Base-by-base conservation (phyloP, 2,329 filamentous ascomycete species). In the Monilinia polystroma region DNA sequence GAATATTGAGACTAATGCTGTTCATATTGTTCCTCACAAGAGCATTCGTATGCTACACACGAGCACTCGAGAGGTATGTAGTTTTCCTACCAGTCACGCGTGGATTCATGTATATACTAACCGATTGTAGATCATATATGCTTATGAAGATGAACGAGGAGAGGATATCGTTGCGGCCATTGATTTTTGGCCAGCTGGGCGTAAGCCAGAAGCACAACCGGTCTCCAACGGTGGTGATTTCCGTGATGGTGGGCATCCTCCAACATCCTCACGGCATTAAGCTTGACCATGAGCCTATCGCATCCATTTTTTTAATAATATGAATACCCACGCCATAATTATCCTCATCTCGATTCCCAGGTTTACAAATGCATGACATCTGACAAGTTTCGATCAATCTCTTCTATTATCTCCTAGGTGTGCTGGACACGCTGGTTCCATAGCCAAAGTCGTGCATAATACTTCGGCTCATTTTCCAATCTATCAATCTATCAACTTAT, bases 11-110 rank as follows among this genome's bases (percentile, higher is more conserved):
- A 97, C 90, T 63, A 92, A 93, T 71, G 91, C 92, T 68, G 93
- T 98, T 70, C 93, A 97, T 77, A 97, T 99, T 74, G 90, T 98
- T 77, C 96, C 93, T 67, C 93, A 93, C 75, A 96, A 92, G 84
- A 97, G 96, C 76, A 96, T 97, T 75, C 88, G 95, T 75, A 97
- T 98, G 93, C 83, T 99, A 72, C 95, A 99, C 80, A 94, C 93
- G 77, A 97, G 92, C 75, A 97, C 94, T 68, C 88, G 96, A 82
- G 95, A 99, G 89, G 95, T 97, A 81, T 80, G 86, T 78, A 14
- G 2, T 49, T 3, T 51, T 12, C 12, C 26, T 38, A 51, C 10
- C 4, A 38, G 51, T 51, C 5, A 62, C 67, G 65, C 49, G 32
- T 57, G 55, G 10, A 56, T 49, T 55, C 26, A 12, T 59, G 35